Evolutionary conservation across 148 eudicot genomes (phyloP), one percentile per base, ranked within the genome.

Genomic region (Camellia sinensis): DNA sequence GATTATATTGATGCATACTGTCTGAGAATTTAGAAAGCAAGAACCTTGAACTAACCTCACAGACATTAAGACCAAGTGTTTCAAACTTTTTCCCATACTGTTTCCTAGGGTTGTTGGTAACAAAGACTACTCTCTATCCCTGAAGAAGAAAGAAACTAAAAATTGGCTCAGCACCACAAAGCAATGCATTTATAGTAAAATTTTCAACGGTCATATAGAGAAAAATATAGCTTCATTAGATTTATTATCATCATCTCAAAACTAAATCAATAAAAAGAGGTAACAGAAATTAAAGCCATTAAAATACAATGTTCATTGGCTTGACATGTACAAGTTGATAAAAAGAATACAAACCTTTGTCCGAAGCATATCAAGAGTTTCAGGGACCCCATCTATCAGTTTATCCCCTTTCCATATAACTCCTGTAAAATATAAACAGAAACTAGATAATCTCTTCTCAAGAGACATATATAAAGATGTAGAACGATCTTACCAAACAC

Each of bases 341-440:
- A 18, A 17, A 54, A 53, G 70, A 37, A 60, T 74, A 53, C 85
- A 72, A 78, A 96, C 99, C 98, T 88, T 96, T 40, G 90, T 52
- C 12, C 99, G 89, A 70, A 96, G 98, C 95, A 92, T 78, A 82
- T 96, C 97, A 40, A 96, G 91, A 68, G 99, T 96, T 70, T 90
- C 90, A 45, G 98, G 94, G 78, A 96, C 99, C 69, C 99, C 99
- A 63, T 93, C 98, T 66, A 96, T 94, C 80, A 93, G 85, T 82
- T 88, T 88, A 83, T 96, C 98, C 59, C 99, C 99, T 84, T 96
- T 96, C 99, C 99, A 96, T 79, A 96, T 92, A 54, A 96, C 99
- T 80, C 99, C 99, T 96, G 89, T 5, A 76, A 82, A 80, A 56
- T 14, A 77, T 41, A 80, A 78, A 22, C 15, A 78, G 52, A 46